Base-by-base conservation (phyloP, 179 eudicot genomes). In the Beta corolliflora region DNA sequence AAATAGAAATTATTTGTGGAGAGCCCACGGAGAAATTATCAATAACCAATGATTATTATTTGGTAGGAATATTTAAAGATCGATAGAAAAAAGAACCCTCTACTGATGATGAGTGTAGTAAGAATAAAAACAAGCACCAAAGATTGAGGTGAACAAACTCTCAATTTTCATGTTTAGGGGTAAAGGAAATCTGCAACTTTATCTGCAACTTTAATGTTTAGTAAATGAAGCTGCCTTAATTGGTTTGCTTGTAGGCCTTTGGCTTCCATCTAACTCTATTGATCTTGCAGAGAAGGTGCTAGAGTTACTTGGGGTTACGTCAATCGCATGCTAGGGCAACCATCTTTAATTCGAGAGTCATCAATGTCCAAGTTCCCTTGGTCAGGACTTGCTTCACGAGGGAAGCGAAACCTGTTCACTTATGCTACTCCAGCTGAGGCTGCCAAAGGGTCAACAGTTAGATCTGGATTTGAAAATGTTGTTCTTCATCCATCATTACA, bases 311-410 rank as follows among this genome's bases (percentile, higher is more conserved):
- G 99, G 99, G 97, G 98, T 36, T 94, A 96, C 84, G 77, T 94
- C 77, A 94, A 96, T 82, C 90, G 98, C 69, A 94, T 94, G 77
- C 90, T 94, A 14, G 99, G 99, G 77, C 98, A 96, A 84, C 99
- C 99, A 78, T 94, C 99, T 78, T 83, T 96, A 74, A 94, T 96
- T 77, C 91, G 99, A 80, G 98, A 96, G 87, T 94, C 99, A 73
- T 96, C 99, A 64, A 93, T 94, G 90, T 88, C 91, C 41, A 96
- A 89, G 87, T 89, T 87, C 77, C 98, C 97, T 52, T 88, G 86
- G 95, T 88, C 94, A 61, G 87, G 89, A 66, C 77, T 88, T 61
- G 81, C 84, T 80, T 89, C 93, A 72, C 86, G 85, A 50, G 90
- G 87, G 80, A 83, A 84, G 75, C 87, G 79, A 65, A 92, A 87